phyloP scores from a whole-genome alignment of 805 yeast genomes.

The Wickerhamiella allomyrinae region DNA sequence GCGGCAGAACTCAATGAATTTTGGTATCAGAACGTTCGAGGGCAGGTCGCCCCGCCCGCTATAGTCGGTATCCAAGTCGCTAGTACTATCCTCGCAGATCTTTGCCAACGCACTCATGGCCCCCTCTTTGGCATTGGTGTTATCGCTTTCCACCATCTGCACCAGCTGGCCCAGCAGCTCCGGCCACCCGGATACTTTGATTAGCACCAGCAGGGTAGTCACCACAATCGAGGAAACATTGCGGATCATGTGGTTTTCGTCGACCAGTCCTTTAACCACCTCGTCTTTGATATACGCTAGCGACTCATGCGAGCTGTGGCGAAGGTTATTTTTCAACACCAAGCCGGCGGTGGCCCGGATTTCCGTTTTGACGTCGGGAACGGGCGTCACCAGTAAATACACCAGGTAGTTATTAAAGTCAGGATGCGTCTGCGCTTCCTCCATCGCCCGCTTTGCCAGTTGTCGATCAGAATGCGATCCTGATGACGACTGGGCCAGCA shows the following conservation, averaged over 20 bases:
- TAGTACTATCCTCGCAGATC: conserved; percentile 78
- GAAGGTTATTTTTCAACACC: conserved; percentile 61
- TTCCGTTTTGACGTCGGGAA: conserved; percentile 32
- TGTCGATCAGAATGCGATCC: conserved; percentile 38
- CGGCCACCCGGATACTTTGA: conserved; percentile 66
- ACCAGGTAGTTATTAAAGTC: conserved; percentile 73
- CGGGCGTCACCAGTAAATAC: conserved; percentile 46
- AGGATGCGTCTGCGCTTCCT: conserved; percentile 52
- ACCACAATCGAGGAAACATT: conserved; percentile 86
- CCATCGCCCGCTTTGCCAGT: conserved; percentile 60
- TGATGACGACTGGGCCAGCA: conserved; percentile 61
- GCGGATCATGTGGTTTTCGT: conserved; percentile 46
- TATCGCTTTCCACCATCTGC: conserved; percentile 39
- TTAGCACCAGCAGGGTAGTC: conserved; percentile 58
- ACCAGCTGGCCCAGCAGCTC: conserved; percentile 53
- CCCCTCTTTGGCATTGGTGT: conserved; percentile 42
- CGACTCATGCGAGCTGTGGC: conserved; percentile 28
- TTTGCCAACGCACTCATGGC: conserved; percentile 71
- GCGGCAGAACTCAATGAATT: conserved; percentile 40
- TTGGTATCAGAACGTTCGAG: conserved; percentile 49
- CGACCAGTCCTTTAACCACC: conserved; percentile 37
- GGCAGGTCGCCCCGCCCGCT: conserved; percentile 45
- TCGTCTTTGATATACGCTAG: conserved; percentile 33
- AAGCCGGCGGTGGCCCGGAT: conserved; percentile 83
- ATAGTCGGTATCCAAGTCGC: conserved; percentile 48